Base-by-base conservation (phyloP, 306 rosid genomes). In the Senna siamea region DNA sequence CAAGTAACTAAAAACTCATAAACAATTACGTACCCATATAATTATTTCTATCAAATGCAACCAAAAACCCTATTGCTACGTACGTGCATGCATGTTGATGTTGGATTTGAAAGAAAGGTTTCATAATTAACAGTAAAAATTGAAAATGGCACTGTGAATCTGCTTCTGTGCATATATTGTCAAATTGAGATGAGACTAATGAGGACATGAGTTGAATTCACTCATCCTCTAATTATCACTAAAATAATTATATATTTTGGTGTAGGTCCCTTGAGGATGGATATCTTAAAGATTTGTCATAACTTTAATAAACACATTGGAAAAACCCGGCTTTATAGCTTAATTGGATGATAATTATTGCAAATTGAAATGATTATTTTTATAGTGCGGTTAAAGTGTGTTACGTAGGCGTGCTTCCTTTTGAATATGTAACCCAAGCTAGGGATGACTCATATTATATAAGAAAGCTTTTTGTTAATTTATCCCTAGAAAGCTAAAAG, bases 381-480 rank as follows among this genome's bases (percentile, higher is more conserved):
- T 1, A 17, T 35, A 5, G 58, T 59, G 56, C 46, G 50, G 40
- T 51, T 50, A 28, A 78, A 76, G 80, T 70, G 76, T 86, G 78
- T 71, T 69, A 73, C 71, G 82, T 76, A 75, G 76, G 84, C 84
- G 76, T 78, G 82, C 82, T 72, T 78, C 68, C 75, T 82, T 85
- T 82, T 60, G 22, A 50, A 41, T 59, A 62, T 80, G 72, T 75
- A 66, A 75, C 80, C 78, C 71, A 22, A 54, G 6, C 51, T 46
- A 15, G 5, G 56, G 61, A 46, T 61, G 73, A 11, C 70, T 73
- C 76, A 62, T 48, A 63, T 63, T 71, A n/a, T n/a, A n/a, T n/a
- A 53, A 68, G 65, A 79, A 76, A 59, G 75, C 77, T 72, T 48
- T 48, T 48, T 48, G 69, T 41, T 67, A 68, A 69, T 82, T 28